Evolutionary conservation across 2,329 filamentous ascomycete genomes (phyloP).

Genomic region (Alternaria sp.): DNA sequence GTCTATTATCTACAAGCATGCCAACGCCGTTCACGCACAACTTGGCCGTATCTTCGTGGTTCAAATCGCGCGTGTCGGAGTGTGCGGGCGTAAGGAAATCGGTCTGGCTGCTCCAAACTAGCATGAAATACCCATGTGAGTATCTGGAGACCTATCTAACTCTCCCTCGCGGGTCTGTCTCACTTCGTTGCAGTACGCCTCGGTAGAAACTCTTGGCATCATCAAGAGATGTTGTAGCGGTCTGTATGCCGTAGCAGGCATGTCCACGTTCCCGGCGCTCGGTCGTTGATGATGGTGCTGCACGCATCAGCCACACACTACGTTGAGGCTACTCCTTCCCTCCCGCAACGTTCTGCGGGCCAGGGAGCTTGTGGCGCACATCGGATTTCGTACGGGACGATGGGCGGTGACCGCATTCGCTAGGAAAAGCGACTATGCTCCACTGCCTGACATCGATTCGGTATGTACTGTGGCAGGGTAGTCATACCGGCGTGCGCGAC

Average conservation of each 20-base stretch:
- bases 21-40: slow-evolving; percentile 1
- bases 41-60: neutral
- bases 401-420: slow-evolving; percentile 6
- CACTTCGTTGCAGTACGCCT: neutral
- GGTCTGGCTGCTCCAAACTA: neutral
- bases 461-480: slow-evolving; percentile 4
- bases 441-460: slow-evolving; percentile 3
- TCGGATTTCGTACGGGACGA: neutral
- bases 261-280: neutral
- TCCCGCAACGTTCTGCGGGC: neutral
- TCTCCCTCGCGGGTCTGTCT: neutral
- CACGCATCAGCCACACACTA: slow-evolving; percentile 11
- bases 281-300: neutral
- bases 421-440: slow-evolving; percentile 1
- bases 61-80: neutral
- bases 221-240: slow-evolving; percentile 3
- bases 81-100: neutral
- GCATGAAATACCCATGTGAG: neutral
- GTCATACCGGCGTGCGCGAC: slow-evolving; percentile 12
- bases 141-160: neutral
- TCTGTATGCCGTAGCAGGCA: neutral
- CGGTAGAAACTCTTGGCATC: slow-evolving; percentile 2
- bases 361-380: neutral
- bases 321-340: neutral
- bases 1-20: slow-evolving; percentile 12